Conservation (phyloP, 306 rosid species). For the Herpetospermum pedunculosum region DNA sequence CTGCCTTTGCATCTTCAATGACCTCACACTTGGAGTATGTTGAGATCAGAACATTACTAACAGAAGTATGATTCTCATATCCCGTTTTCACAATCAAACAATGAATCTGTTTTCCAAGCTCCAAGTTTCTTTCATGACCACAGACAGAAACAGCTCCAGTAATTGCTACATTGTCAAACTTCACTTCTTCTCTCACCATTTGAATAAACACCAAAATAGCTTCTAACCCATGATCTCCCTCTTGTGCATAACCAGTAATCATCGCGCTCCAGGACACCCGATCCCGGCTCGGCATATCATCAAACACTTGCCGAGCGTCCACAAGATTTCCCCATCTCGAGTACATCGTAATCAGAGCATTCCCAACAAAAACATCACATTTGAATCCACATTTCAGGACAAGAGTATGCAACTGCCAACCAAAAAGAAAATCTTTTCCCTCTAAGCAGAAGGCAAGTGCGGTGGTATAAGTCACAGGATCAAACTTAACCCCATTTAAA, state of each 20-base stretch:
- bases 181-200: conserved; percentile 55
- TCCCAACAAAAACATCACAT: conserved; percentile 57
- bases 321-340: conserved; percentile 43
- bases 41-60: conserved; percentile 72
- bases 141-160: conserved; percentile 75
- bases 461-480: conserved; percentile 53
- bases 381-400: conserved; percentile 41
- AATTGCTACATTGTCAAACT: conserved; percentile 58
- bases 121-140: conserved; percentile 46
- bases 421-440: conserved; percentile 37
- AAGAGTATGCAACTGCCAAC: conserved; percentile 56
- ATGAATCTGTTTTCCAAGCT: conserved; percentile 61
- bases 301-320: conserved; percentile 53
- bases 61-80: conserved; percentile 38
- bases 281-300: conserved; percentile 51
- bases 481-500: conserved; percentile 39
- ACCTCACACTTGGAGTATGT: conserved; percentile 55
- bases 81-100: conserved; percentile 50
- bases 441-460: conserved; percentile 51
- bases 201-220: conserved; percentile 37
- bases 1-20: conserved; percentile 42
- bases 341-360: conserved; percentile 65
- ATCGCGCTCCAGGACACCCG: conserved; percentile 73
- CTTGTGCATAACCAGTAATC: conserved; percentile 67
- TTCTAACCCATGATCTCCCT: conserved; percentile 50